These are phyloP conservation scores for Phaeosphaeria sp. DNA, from an alignment of 2,329 filamentous ascomycete species.

Conservation along the genomic window DNA sequence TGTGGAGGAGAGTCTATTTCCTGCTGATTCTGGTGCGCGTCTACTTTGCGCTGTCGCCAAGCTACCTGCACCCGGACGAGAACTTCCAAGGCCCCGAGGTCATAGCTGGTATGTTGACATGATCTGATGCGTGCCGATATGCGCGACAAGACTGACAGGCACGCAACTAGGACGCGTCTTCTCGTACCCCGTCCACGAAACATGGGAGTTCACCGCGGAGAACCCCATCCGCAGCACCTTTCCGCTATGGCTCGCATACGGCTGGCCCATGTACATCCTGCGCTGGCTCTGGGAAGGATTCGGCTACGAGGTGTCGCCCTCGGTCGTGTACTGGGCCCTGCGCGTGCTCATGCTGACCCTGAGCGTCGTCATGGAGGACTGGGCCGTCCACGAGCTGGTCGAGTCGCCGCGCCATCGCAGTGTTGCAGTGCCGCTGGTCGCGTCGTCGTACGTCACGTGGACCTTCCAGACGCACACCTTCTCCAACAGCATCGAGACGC, in stretches of 20 bases:
- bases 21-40: slow-evolving; percentile 84
- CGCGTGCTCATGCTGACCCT: slow-evolving; percentile 90
- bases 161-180: slow-evolving; percentile 79
- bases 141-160: slow-evolving; percentile 15
- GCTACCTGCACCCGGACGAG: slow-evolving; percentile 98
- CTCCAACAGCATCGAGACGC: slow-evolving; percentile 94
- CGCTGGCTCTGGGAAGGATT: slow-evolving; percentile 92
- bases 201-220: slow-evolving; percentile 94
- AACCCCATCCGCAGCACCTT: slow-evolving; percentile 94
- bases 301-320: slow-evolving; percentile 81
- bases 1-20: slow-evolving; percentile 93
- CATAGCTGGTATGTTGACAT: slow-evolving; percentile 76
- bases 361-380: slow-evolving; percentile 97
- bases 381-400: slow-evolving; percentile 93
- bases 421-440: slow-evolving; percentile 81
- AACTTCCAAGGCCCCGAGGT: slow-evolving; percentile 99
- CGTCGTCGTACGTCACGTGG: slow-evolving; percentile 98
- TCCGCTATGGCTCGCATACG: slow-evolving; percentile 94
- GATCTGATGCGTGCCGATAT: slow-evolving; percentile 3
- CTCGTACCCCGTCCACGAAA: slow-evolving; percentile 84
- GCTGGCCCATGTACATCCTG: slow-evolving; percentile 88
- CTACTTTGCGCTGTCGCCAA: slow-evolving; percentile 92
- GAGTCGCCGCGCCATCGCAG: slow-evolving; percentile 73
- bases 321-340: slow-evolving; percentile 86
- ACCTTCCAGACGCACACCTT: slow-evolving; percentile 98